These are phyloP conservation scores for Maudiozyma bulderi DNA, from an alignment of 805 yeast genomes.

Conservation along the genomic window DNA sequence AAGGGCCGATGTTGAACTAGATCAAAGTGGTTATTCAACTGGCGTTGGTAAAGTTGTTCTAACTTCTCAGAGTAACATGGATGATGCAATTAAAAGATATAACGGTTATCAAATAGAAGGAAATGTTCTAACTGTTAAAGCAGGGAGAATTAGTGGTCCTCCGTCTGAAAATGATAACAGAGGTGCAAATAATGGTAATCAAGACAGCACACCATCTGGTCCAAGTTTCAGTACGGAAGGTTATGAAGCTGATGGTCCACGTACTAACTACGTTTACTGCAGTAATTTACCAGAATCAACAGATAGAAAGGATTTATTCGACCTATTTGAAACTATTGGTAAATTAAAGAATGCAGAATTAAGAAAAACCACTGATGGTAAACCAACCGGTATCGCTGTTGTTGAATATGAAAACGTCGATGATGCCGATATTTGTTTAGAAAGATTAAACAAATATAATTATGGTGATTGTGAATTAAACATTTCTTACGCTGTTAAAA, in stretches of 20 bases:
- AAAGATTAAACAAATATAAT: slow-evolving; percentile 64
- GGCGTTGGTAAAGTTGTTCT: slow-evolving; percentile 80
- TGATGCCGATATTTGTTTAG: slow-evolving; percentile 65
- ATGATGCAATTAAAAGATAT: slow-evolving; percentile 59
- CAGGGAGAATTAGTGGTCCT: slow-evolving; percentile 1
- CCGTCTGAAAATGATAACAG: background rate
- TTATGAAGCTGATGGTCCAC: slow-evolving; percentile 52
- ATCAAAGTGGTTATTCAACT: slow-evolving; percentile 55
- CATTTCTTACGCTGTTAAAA: slow-evolving; percentile 49
- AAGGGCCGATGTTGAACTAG: slow-evolving; percentile 69
- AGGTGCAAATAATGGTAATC: background rate
- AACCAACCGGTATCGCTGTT: slow-evolving; percentile 78
- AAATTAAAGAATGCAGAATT: slow-evolving; percentile 68
- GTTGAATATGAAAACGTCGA: slow-evolving; percentile 61
- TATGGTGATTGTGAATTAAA: slow-evolving; percentile 74
- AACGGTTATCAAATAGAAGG: slow-evolving; percentile 47
- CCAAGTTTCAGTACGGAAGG: slow-evolving; percentile 52
- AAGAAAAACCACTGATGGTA: slow-evolving; percentile 49
- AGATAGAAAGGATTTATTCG: slow-evolving; percentile 73
- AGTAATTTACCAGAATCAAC: slow-evolving; percentile 84
- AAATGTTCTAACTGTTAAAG: slow-evolving; percentile 7
- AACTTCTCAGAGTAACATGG: slow-evolving; percentile 55
- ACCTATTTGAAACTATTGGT: slow-evolving; percentile 79
- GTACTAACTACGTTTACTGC: slow-evolving; percentile 54
- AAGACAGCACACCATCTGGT: background rate